These are phyloP conservation scores for Candida xyloterini DNA, from an alignment of 805 yeast genomes.

Conservation along the genomic window DNA sequence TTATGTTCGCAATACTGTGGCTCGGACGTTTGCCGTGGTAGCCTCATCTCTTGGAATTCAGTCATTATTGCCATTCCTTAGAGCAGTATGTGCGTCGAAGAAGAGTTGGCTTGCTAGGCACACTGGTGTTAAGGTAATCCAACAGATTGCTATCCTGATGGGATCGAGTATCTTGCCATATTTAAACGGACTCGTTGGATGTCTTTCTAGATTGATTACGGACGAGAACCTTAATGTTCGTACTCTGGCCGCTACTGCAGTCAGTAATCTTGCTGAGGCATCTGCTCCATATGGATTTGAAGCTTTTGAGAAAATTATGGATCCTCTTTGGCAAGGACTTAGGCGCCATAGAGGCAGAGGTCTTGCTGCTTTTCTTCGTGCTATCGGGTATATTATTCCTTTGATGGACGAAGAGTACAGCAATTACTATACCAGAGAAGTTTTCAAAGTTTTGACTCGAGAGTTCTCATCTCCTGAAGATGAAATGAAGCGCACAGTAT, in stretches of 20 bases:
- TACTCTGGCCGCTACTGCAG: constrained; percentile 65
- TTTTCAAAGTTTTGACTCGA: constrained; percentile 61
- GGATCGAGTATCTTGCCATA: constrained; percentile 79
- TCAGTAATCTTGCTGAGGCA: constrained; percentile 75
- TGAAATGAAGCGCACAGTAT: constrained; percentile 75
- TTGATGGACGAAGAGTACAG: constrained; percentile 84
- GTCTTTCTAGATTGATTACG: constrained; percentile 53
- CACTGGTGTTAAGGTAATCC: constrained; percentile 75
- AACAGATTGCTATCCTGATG: constrained; percentile 64
- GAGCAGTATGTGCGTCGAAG: constrained; percentile 73
- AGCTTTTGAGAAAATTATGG: constrained; percentile 70
- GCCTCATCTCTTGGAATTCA: constrained; percentile 77
- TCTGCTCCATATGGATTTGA: constrained; percentile 88
- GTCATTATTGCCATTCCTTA: constrained; percentile 70
- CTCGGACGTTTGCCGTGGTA: constrained; percentile 80
- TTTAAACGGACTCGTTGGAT: constrained; percentile 59
- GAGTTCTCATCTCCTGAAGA: constrained; percentile 84
- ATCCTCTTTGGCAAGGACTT: constrained; percentile 79
- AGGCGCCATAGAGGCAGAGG: constrained; percentile 73
- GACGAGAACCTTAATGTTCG: constrained; percentile 72
- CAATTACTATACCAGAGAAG: constrained; percentile 70
- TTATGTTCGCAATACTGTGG: constrained; percentile 68
- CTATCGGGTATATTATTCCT: constrained; percentile 78
- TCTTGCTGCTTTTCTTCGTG: constrained; percentile 70
- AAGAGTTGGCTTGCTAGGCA: constrained; percentile 81